Evolutionary conservation across 106 monocot genomes (phyloP).

Genomic region (Narthecium ossifragum): DNA sequence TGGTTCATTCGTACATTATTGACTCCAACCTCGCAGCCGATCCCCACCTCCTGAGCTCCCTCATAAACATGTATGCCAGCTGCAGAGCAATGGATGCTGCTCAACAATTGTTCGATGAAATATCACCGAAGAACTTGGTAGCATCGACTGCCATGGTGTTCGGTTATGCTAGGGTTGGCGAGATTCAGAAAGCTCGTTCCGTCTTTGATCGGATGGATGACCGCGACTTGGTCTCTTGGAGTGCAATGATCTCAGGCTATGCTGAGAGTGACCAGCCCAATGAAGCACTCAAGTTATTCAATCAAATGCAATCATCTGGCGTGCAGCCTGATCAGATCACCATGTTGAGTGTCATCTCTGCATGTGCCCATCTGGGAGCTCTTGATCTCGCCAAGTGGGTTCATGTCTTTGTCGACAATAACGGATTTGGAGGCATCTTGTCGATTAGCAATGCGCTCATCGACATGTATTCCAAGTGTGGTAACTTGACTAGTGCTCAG

Average conservation of each 20-base stretch:
- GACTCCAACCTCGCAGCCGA: conserved; percentile 20
- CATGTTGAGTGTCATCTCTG: conserved; percentile 59
- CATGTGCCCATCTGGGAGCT: conserved; percentile 57
- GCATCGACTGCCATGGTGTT: conserved; percentile 66
- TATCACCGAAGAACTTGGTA: conserved; percentile 37
- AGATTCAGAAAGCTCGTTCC: conserved; percentile 32
- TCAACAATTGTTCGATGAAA: conserved; percentile 31
- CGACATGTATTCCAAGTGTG: conserved; percentile 63
- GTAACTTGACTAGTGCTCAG: conserved; percentile 28
- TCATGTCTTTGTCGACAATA: conserved; percentile 24
- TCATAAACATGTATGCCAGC: conserved; percentile 61
- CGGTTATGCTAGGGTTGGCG: conserved; percentile 44
- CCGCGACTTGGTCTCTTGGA: conserved; percentile 61
- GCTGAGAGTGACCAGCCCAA: conserved; percentile 47
- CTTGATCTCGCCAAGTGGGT: conserved; percentile 50
- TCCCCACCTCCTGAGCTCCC: conserved; percentile 28
- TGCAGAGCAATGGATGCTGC: conserved; percentile 49
- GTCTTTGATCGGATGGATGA: conserved; percentile 45
- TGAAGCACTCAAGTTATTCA: conserved; percentile 57
- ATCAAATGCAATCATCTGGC: conserved; percentile 31
- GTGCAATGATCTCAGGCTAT: conserved; percentile 58
- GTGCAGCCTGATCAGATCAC: conserved; percentile 43
- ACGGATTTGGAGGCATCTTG: conserved; percentile 11
- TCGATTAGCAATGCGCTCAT: conserved; percentile 37
- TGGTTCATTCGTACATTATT: conserved; percentile 37